Conservation (phyloP, 805 yeast genomes). For the Cyberlindnera nakhonratchasimensis region DNA sequence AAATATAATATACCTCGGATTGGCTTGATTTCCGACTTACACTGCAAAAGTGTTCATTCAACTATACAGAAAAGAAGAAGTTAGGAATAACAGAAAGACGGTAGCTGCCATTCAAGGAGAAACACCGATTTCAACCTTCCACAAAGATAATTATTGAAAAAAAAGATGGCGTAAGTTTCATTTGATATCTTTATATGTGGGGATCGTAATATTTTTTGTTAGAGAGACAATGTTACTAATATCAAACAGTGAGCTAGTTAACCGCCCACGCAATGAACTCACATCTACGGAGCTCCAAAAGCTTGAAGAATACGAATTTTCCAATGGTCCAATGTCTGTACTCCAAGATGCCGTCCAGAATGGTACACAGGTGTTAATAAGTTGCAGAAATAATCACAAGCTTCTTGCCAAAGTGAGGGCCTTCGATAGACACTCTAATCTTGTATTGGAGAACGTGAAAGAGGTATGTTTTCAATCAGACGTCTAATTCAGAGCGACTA, state of each 20-base stretch:
- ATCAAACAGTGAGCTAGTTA: conserved; percentile 52
- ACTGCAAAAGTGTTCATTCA: too few species aligned
- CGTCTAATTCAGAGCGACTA: neutral
- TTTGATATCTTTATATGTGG: too few species aligned
- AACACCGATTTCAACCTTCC: too few species aligned
- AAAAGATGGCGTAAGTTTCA: conserved; percentile 26
- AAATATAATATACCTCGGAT: too few species aligned
- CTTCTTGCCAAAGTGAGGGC: conserved; percentile 88
- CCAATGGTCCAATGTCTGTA: conserved; percentile 86
- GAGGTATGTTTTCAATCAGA: conserved; percentile 38
- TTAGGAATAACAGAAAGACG: too few species aligned
- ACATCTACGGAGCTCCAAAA: conserved; percentile 74
- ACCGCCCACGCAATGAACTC: conserved; percentile 75
- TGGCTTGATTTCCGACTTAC: neutral
- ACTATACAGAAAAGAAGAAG: too few species aligned
- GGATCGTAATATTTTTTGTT: too few species aligned
- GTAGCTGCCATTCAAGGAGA: too few species aligned
- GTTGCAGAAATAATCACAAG: conserved; percentile 91
- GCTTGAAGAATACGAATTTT: conserved; percentile 85
- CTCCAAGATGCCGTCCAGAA: conserved; percentile 78
- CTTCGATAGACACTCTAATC: conserved; percentile 92
- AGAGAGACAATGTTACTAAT: conserved; percentile 11
- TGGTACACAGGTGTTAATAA: conserved; percentile 75
- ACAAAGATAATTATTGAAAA: too few species aligned
- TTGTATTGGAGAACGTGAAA: conserved; percentile 88